phyloP scores from a whole-genome alignment of 495 filamentous ascomycete species.

The Hypoxylon rickii region DNA sequence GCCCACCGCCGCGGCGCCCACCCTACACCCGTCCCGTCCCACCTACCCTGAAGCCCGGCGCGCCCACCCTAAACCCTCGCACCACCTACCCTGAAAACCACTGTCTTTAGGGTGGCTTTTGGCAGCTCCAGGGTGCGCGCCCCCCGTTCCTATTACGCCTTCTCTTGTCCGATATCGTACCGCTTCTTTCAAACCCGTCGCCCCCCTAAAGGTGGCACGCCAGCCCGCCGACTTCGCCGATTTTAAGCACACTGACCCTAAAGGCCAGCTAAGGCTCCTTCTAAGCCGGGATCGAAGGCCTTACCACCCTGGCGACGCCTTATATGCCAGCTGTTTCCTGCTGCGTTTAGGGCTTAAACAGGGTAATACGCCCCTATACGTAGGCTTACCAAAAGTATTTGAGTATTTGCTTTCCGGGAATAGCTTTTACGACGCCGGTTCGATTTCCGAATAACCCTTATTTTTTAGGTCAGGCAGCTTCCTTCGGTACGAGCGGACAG shows the following conservation, averaged over 20 bases:
- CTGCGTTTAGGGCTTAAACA: background rate
- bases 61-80: background rate
- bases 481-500: too few relatives aligned
- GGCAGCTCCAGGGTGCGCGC: background rate
- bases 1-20: background rate
- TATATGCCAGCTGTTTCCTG: too few relatives aligned
- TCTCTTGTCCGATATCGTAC: background rate
- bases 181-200: background rate
- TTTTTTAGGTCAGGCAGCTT: too few relatives aligned
- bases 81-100: background rate
- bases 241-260: background rate
- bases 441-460: too few relatives aligned
- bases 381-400: background rate
- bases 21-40: background rate
- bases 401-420: too few relatives aligned
- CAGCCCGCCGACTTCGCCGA: background rate
- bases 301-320: background rate
- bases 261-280: background rate
- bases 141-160: too few relatives aligned
- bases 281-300: background rate
- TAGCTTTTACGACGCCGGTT: too few relatives aligned
- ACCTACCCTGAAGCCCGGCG: background rate
- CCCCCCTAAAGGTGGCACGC: background rate
- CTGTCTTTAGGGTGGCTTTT: background rate
- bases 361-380: background rate